Percentiles rank a stretch among this genome's conserved stretches.
These are phyloP conservation scores for Blastobotrys illinoisensis DNA, from an alignment of 1,139 yeast species.

Conservation along the genomic window DNA sequence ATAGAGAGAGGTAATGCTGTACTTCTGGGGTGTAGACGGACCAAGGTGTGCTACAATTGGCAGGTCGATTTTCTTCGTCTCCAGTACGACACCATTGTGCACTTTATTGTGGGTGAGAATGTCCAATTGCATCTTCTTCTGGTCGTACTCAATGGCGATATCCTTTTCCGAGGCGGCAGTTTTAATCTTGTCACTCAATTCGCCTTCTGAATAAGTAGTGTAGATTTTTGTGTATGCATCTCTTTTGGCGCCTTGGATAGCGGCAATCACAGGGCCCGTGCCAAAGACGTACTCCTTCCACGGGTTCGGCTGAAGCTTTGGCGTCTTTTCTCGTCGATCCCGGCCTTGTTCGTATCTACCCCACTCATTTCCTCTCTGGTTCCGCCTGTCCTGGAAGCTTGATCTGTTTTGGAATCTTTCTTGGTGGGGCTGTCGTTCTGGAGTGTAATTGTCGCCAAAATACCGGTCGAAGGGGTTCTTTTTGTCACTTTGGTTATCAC, in stretches of 20 bases:
- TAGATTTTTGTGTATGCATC: conserved; percentile 46
- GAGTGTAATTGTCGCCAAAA: conserved; percentile 7
- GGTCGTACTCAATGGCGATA: conserved; percentile 40
- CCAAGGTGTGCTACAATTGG: conserved; percentile 32
- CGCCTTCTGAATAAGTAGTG: conserved; percentile 33
- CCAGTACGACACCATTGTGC: conserved; percentile 77
- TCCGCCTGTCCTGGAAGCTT: not conserved
- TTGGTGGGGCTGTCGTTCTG: not conserved
- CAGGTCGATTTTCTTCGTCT: conserved; percentile 53
- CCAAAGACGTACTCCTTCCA: conserved; percentile 70
- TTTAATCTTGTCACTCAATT: conserved; percentile 34
- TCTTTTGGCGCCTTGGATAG: conserved; percentile 54
- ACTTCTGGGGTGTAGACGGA: not conserved
- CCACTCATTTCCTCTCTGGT: too few species aligned
- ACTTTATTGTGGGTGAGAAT: conserved; percentile 61
- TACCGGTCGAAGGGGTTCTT: conserved; percentile 4
- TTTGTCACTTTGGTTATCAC: not conserved
- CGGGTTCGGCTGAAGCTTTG: conserved; percentile 32
- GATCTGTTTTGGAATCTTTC: not conserved
- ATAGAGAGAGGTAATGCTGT: conserved; percentile 2
- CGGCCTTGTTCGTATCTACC: too few species aligned
- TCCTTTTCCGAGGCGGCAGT: conserved; percentile 44
- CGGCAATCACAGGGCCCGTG: conserved; percentile 68
- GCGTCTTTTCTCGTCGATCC: conserved; percentile 2
- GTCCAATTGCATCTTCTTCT: conserved; percentile 40